These are phyloP conservation scores for Cucurbita argyrosperma DNA, from an alignment of 306 rosid species.

Conservation along the genomic window DNA sequence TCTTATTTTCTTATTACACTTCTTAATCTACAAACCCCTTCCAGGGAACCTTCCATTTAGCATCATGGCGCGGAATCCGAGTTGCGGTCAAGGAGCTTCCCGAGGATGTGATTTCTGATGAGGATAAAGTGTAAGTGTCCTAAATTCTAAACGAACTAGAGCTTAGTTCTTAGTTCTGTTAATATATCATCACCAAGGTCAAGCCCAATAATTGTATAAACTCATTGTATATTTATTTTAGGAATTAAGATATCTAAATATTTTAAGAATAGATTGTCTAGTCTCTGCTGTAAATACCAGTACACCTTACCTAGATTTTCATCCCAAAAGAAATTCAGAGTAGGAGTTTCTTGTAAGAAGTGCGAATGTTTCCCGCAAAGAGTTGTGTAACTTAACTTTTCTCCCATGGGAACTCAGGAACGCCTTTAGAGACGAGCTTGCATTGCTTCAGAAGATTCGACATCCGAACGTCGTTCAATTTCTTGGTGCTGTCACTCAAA, in stretches of 20 bases:
- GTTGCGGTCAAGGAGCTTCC: constrained; percentile 80
- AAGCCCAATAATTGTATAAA: too few species aligned
- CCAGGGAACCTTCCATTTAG: constrained; percentile 80
- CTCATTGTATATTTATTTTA: too few species aligned
- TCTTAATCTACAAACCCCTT: not conserved
- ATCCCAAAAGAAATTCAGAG: too few species aligned
- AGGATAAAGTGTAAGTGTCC: constrained; percentile 59
- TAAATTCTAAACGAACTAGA: too few species aligned
- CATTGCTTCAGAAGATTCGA: constrained; percentile 76
- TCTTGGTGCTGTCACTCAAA: constrained; percentile 97
- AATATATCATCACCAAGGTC: too few species aligned
- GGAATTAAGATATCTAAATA: too few species aligned
- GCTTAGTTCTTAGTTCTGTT: too few species aligned
- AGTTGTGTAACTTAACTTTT: not conserved
- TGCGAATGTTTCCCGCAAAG: too few species aligned
- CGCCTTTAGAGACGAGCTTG: constrained; percentile 85
- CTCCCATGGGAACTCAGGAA: constrained; percentile 29
- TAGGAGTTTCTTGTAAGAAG: too few species aligned
- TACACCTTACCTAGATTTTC: too few species aligned
- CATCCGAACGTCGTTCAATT: constrained; percentile 96
- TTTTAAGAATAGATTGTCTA: too few species aligned
- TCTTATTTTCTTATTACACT: not conserved
- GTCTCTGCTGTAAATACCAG: too few species aligned
- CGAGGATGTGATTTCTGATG: constrained; percentile 48
- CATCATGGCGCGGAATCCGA: constrained; percentile 85